Conservation (phyloP, 192 early-diverging fungal species). For the Mortierella antarctica region DNA sequence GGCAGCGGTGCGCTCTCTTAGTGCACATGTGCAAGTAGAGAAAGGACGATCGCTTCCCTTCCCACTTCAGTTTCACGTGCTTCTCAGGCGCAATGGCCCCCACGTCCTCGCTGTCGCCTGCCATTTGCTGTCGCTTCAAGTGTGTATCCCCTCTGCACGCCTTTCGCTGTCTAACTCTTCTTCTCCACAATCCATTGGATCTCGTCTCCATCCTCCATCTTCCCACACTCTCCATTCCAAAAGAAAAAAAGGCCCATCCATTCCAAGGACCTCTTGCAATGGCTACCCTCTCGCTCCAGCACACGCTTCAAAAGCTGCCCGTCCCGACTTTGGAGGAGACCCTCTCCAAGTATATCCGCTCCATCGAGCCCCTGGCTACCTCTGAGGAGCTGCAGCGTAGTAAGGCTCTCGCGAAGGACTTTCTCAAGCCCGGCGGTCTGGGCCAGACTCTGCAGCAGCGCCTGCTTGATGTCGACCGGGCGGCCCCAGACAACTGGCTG, state of each 20-base stretch:
- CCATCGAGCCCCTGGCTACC: conserved; percentile 67
- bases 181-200: neutral
- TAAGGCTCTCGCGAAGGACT: conserved; percentile 58
- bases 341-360: conserved; percentile 63
- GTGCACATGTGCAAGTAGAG: too few relatives aligned
- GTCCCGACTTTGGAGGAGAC: conserved; percentile 73
- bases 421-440: conserved; percentile 58
- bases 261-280: neutral
- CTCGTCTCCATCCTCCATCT: neutral
- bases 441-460: conserved; percentile 70
- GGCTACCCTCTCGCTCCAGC: conserved; percentile 57
- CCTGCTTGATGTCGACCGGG: conserved; percentile 68
- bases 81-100: neutral
- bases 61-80: neutral
- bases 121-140: too few relatives aligned
- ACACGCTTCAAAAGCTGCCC: conserved; percentile 67
- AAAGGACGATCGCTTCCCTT: neutral
- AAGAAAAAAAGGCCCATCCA: neutral
- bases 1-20: too few relatives aligned
- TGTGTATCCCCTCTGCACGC: neutral
- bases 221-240: neutral
- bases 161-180: neutral
- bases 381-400: conserved; percentile 56
- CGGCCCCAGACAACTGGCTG: conserved; percentile 74
- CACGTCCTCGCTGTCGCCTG: neutral